These are phyloP conservation scores for Venturia effusa DNA, from an alignment of 2,329 filamentous ascomycete species.

Conservation along the genomic window DNA sequence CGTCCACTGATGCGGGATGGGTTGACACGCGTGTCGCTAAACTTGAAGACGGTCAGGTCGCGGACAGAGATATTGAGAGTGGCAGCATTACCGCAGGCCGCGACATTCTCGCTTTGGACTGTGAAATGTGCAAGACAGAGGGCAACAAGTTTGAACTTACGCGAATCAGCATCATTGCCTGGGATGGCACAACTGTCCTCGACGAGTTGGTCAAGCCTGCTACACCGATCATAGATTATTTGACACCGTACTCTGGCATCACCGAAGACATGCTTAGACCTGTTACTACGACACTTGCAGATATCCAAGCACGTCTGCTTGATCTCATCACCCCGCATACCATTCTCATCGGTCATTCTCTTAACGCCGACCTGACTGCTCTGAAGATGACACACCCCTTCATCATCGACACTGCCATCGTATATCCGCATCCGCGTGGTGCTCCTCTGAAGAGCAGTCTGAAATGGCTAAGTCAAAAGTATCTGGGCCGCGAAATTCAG, in stretches of 20 bases:
- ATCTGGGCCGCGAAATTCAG: conserved; percentile 79
- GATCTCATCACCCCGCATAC: conserved; percentile 60
- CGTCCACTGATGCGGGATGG: conserved; percentile 57
- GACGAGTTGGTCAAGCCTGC: conserved; percentile 89
- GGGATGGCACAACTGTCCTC: conserved; percentile 71
- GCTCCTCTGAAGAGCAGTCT: conserved; percentile 82
- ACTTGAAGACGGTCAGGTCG: conserved; percentile 55
- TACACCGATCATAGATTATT: conserved; percentile 81
- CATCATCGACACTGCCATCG: conserved; percentile 80
- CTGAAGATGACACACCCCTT: conserved; percentile 83
- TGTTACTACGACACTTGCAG: conserved; percentile 70
- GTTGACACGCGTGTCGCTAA: conserved; percentile 62
- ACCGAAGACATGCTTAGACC: conserved; percentile 72
- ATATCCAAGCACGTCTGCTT: conserved; percentile 72
- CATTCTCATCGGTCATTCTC: conserved; percentile 69
- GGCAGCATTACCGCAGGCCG: conserved; percentile 79
- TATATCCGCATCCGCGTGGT: conserved; percentile 84
- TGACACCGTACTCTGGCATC: conserved; percentile 80
- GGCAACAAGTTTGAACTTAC: conserved; percentile 73
- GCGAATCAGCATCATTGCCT: conserved; percentile 74
- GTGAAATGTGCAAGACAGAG: conserved; percentile 92
- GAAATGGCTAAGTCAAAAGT: conserved; percentile 81
- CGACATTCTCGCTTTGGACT: conserved; percentile 73
- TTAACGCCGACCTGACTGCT: conserved; percentile 75
- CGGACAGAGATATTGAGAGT: conserved; percentile 60